Evolutionary conservation across 805 yeast genomes (phyloP).

Genomic region (Candida vaughaniae): DNA sequence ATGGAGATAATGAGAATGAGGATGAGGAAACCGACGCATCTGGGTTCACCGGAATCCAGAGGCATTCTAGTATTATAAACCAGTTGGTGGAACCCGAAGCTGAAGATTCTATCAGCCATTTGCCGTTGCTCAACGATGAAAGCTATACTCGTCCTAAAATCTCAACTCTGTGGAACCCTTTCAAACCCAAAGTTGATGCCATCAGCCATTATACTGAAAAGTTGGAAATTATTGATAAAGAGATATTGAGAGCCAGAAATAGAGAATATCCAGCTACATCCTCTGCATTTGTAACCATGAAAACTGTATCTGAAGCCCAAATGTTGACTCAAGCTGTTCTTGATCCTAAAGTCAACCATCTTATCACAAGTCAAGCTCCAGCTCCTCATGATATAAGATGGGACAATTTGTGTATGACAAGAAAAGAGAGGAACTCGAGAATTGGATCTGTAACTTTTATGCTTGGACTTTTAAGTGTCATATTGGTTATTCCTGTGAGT

Average conservation of each 20-base stretch:
- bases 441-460: constrained; percentile 62
- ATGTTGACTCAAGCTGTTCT: constrained; percentile 94
- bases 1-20: neutral
- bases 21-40: neutral
- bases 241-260: constrained; percentile 62
- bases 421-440: constrained; percentile 67
- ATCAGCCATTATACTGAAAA: constrained; percentile 73
- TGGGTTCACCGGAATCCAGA: neutral
- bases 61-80: constrained; percentile 22
- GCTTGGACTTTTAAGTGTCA: constrained; percentile 67
- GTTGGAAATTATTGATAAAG: constrained; percentile 66
- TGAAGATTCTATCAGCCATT: constrained; percentile 9
- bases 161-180: constrained; percentile 36
- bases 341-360: constrained; percentile 82
- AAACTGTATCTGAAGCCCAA: constrained; percentile 91
- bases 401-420: constrained; percentile 82
- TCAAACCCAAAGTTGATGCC: constrained; percentile 76
- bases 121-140: constrained; percentile 28
- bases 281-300: constrained; percentile 93
- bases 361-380: constrained; percentile 85
- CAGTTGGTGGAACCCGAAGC: constrained; percentile 12
- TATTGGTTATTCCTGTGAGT: constrained; percentile 79
- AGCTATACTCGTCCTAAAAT: constrained; percentile 54
- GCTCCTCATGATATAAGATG: constrained; percentile 95
- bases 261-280: constrained; percentile 80